Conservation (phyloP, 1,139 yeast genomes). For the Blastobotrys capitulatus region DNA sequence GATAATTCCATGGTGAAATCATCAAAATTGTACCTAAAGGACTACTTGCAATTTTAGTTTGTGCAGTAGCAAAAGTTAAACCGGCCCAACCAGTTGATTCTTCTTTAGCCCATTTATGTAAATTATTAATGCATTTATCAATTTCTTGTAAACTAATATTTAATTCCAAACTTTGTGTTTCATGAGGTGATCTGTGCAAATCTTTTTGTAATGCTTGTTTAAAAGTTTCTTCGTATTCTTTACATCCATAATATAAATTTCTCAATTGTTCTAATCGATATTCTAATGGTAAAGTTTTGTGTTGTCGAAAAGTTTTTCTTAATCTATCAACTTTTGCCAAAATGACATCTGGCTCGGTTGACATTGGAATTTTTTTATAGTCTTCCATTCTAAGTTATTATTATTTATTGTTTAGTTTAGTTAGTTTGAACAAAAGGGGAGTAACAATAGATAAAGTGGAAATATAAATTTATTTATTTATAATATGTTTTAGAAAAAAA, state of each 20-base stretch:
- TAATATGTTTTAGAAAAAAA: too few relatives aligned
- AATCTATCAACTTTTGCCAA: conserved; percentile 43
- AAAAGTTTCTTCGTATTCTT: conserved; percentile 53
- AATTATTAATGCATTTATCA: conserved; percentile 50
- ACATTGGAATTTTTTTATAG: conserved; percentile 17
- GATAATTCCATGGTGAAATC: conserved; percentile 86
- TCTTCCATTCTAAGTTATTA: too few relatives aligned
- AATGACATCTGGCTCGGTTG: conserved; percentile 48
- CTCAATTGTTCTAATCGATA: conserved; percentile 60
- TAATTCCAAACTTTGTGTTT: conserved; percentile 57
- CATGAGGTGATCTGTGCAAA: conserved; percentile 57
- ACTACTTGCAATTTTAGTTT: conserved; percentile 52
- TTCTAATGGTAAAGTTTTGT: conserved; percentile 52
- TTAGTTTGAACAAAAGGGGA: too few relatives aligned
- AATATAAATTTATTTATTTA: neutral
- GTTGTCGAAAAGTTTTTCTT: conserved; percentile 40
- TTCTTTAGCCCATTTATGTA: conserved; percentile 60
- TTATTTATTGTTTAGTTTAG: neutral
- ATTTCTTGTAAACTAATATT: conserved; percentile 51
- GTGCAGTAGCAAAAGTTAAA: conserved; percentile 41
- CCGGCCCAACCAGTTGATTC: conserved; percentile 44
- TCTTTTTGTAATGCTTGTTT: conserved; percentile 59
- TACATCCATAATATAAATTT: conserved; percentile 58
- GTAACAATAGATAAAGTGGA: neutral
- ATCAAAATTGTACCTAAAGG: conserved; percentile 76